phyloP scores from a whole-genome alignment of 805 yeast genomes.

The Nakazawaea peltata region DNA sequence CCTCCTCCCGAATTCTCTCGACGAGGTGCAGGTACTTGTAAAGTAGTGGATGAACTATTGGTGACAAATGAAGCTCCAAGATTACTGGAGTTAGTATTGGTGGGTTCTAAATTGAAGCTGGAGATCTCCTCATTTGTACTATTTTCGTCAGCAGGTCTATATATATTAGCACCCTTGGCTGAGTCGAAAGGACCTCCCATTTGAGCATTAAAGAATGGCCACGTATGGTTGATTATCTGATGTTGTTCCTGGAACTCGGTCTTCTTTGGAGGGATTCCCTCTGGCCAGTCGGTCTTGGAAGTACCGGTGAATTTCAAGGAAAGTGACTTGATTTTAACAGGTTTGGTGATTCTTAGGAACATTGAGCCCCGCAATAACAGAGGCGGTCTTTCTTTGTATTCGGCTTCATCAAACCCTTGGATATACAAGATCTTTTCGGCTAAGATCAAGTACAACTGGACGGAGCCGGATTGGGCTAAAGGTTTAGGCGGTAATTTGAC shows the following conservation, averaged over 20 bases:
- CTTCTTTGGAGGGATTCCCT: slow-evolving; percentile 91
- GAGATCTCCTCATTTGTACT: slow-evolving; percentile 24
- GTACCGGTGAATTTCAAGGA: slow-evolving; percentile 55
- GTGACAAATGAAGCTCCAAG: no score
- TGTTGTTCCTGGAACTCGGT: slow-evolving; percentile 55
- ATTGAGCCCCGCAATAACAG: slow-evolving; percentile 76
- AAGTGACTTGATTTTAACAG: slow-evolving; percentile 62
- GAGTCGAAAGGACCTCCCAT: slow-evolving; percentile 15
- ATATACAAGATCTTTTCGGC: slow-evolving; percentile 77
- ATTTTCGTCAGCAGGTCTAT: slow-evolving; percentile 22
- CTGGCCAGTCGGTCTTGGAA: slow-evolving; percentile 92
- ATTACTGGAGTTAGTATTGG: slow-evolving; percentile 17
- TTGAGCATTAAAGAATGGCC: slow-evolving; percentile 72
- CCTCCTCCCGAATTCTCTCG: slow-evolving; percentile 10
- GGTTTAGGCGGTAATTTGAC: slow-evolving; percentile 52
- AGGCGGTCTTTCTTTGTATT: slow-evolving; percentile 62
- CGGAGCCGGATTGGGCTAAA: slow-evolving; percentile 48
- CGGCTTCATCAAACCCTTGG: slow-evolving; percentile 70
- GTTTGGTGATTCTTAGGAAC: slow-evolving; percentile 59
- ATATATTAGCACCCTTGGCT: slow-evolving; percentile 37
- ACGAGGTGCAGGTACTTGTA: no score
- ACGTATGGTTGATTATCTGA: slow-evolving; percentile 67
- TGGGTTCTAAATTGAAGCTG: slow-evolving; percentile 26
- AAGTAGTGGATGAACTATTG: no score
- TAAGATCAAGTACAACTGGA: slow-evolving; percentile 64